A percentile compares a stretch with the other conserved stretches of the same genome.
Conservation (phyloP, 495 filamentous ascomycete species). For the Ramalina peruviana region DNA sequence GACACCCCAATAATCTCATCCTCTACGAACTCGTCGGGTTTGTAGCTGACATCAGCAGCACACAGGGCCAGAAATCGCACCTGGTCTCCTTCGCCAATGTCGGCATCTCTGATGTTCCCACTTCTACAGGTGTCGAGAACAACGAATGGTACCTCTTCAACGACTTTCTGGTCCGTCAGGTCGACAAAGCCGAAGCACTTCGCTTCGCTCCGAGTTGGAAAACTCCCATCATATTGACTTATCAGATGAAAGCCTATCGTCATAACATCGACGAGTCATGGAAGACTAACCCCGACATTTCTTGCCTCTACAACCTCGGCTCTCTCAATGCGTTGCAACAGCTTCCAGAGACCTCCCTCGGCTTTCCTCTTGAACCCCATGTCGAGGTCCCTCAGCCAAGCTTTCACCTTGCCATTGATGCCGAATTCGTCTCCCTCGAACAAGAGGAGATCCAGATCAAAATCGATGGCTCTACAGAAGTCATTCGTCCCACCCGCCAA, state of each 20-base stretch:
- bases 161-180: conserved; percentile 81
- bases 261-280: conserved; percentile 71
- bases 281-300: conserved; percentile 72
- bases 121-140: conserved; percentile 15
- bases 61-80: conserved; percentile 72
- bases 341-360: conserved; percentile 19
- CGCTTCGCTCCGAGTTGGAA: conserved; percentile 77
- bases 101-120: conserved; percentile 15
- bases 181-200: conserved; percentile 67
- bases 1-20: conserved; percentile 46
- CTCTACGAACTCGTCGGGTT: conserved; percentile 89
- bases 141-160: conserved; percentile 91
- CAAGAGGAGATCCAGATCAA: conserved; percentile 87
- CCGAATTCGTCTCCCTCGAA: conserved; percentile 85
- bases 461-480: conserved; percentile 74
- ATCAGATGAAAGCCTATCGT: conserved; percentile 61
- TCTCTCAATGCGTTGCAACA: conserved; percentile 9
- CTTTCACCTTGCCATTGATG: conserved; percentile 77
- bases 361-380: conserved; percentile 42
- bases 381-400: conserved; percentile 52
- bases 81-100: conserved; percentile 82
- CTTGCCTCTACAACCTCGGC: conserved; percentile 63
- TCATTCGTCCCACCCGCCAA: conserved; percentile 68
- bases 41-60: conserved; percentile 75
- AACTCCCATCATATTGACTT: conserved; percentile 70